These are phyloP conservation scores for Pythium dissotocum DNA, from an alignment of 352 stramenopile species.

Conservation along the genomic window DNA sequence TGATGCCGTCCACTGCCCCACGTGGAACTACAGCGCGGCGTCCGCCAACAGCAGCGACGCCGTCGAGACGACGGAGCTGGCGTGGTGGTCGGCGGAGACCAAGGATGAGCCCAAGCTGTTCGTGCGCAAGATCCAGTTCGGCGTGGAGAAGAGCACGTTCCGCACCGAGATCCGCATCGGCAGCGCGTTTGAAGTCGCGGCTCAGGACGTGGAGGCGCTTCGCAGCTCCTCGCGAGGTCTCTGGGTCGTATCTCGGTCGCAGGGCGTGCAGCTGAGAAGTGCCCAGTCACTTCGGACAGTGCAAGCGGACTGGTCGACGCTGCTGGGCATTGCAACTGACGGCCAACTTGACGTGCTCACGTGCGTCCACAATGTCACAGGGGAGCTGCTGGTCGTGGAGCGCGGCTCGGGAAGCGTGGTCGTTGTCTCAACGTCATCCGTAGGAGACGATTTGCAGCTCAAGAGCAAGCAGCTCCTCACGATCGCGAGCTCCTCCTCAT, in stretches of 20 bases:
- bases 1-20: slow-evolving; percentile 40
- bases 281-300: slow-evolving; percentile 43
- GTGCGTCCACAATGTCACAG: slow-evolving; percentile 74
- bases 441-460: slow-evolving; percentile 3
- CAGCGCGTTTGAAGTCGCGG: slow-evolving; percentile 45
- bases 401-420: slow-evolving; percentile 36
- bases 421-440: slow-evolving; percentile 33
- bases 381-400: slow-evolving; percentile 63
- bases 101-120: slow-evolving; percentile 67
- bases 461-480: slow-evolving; percentile 11
- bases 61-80: slow-evolving; percentile 49
- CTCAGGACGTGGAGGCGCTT: slow-evolving; percentile 28
- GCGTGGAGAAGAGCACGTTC: slow-evolving; percentile 64
- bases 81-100: slow-evolving; percentile 74
- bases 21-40: slow-evolving; percentile 16
- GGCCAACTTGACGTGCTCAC: slow-evolving; percentile 24
- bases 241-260: slow-evolving; percentile 58
- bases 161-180: slow-evolving; percentile 79
- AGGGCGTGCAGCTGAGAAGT: slow-evolving; percentile 67
- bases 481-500: not conserved
- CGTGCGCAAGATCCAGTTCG: slow-evolving; percentile 70
- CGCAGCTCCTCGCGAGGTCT: slow-evolving; percentile 63
- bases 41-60: slow-evolving; percentile 34
- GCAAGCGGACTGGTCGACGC: slow-evolving; percentile 39
- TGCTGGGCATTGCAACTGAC: not conserved